Base-by-base conservation (phyloP, 148 eudicot species). In the Vaccinium darrowii region DNA sequence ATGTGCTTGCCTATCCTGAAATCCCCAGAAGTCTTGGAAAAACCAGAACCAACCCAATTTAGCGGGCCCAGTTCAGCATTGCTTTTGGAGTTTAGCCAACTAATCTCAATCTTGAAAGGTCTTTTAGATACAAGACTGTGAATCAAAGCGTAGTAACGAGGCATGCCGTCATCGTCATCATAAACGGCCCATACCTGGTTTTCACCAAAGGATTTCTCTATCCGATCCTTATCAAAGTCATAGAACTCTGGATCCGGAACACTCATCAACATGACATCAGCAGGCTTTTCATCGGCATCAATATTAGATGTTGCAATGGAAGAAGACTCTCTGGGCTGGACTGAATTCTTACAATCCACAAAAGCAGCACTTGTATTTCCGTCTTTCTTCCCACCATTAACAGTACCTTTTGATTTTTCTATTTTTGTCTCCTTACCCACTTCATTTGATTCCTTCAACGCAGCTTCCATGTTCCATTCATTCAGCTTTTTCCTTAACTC, bases 131-230 rank as follows among this genome's bases (percentile, higher is more conserved):
- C 84, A 67, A 93, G 95, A 19, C 60, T 88, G 67, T 89, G 98
- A 86, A 94, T 86, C 86, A 94, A 27, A 50, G 98, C 96, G 84
- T 95, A 95, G 73, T 86, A 87, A 27, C 98, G 95, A 12, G 98
- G 97, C 98, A 95, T 95, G 79, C 96, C 98, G 83, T 95, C 98
- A 60, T 91, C 95, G 39, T 93, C 87, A 84, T 95, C 98, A 80
- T 95, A 95, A 79, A 91, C 95, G 47, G 98, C 95, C 98, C 98
- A 94, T 8, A 93, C 94, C 84, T 94, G 94, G 82, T 88, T 91
- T 67, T 93, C 92, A 62, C 88, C 87, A 80, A 94, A 93, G 65
- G 93, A 89, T 23, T 84, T 84, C 77, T 89, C 93, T 73, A 86
- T 85, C 53, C 96, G 86, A 50, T 90, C 92, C 75, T 88, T 89